Conservation (phyloP, 148 eudicot species). For the Mesembryanthemum crystallinum region DNA sequence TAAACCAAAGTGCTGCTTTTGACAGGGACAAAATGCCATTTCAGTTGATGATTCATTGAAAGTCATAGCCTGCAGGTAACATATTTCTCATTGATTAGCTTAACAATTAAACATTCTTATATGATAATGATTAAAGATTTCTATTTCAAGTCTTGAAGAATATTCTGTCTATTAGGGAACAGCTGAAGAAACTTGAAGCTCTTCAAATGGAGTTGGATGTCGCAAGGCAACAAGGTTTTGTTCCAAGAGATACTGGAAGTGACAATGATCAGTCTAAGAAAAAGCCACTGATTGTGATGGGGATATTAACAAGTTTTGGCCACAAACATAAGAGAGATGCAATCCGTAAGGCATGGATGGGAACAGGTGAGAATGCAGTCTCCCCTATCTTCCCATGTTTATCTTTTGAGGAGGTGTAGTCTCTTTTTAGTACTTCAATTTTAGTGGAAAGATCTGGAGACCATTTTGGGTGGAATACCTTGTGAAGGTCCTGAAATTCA, state of each 20-base stretch:
- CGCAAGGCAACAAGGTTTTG: conserved; percentile 70
- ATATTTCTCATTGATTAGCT: background rate
- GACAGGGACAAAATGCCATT: conserved; percentile 62
- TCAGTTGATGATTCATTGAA: conserved; percentile 80
- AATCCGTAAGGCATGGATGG: conserved; percentile 88
- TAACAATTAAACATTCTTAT: background rate
- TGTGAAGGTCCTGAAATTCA: background rate
- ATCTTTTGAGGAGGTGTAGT: background rate
- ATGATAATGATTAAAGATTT: conserved; percentile 11
- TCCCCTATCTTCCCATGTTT: conserved; percentile 3
- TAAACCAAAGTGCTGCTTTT: conserved; percentile 11
- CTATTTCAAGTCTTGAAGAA: background rate
- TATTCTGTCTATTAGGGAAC: conserved; percentile 60
- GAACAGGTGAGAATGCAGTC: conserved; percentile 51
- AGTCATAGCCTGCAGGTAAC: conserved; percentile 79
- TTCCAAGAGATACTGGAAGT: conserved; percentile 37
- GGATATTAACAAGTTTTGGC: conserved; percentile 74
- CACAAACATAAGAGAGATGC: conserved; percentile 79
- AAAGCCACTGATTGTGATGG: conserved; percentile 61
- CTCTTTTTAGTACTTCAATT: background rate
- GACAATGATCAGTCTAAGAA: too few species aligned
- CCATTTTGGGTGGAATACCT: background rate
- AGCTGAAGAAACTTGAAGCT: conserved; percentile 61
- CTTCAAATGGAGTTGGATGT: conserved; percentile 74
- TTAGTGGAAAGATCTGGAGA: background rate